phyloP scores from a whole-genome alignment of 352 stramenopile species.

The Globisporangium irregulare region DNA sequence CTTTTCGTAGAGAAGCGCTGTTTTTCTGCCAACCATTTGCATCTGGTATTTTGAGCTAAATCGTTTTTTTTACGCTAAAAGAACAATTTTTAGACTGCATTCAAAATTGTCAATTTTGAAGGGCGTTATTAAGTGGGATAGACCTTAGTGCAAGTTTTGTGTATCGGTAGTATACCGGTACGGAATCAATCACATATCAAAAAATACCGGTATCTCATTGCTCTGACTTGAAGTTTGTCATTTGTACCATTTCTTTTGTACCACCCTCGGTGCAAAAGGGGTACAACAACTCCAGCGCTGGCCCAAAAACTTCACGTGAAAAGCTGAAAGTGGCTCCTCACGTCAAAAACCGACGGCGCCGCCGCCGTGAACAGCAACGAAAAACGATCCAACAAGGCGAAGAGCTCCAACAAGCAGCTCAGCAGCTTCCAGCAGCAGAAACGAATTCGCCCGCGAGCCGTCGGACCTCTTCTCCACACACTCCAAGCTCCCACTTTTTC shows the following conservation, averaged over 20 bases:
- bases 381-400: conserved; percentile 8
- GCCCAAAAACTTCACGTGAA: background rate
- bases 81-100: no score
- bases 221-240: background rate
- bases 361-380: background rate
- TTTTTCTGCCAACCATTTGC: no score
- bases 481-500: background rate
- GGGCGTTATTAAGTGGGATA: no score
- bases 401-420: background rate
- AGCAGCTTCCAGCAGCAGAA: conserved; percentile 7
- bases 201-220: background rate
- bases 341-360: background rate
- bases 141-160: no score
- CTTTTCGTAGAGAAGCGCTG: no score
- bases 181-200: no score
- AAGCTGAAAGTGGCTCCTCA: background rate
- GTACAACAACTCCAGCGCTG: background rate
- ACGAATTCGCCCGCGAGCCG: conserved; percentile 14
- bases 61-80: no score
- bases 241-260: background rate
- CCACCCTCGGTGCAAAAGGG: no score
- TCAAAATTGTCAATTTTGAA: no score
- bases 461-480: conserved; percentile 8
- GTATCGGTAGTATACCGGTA: no score
- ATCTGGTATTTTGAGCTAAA: no score